Evolutionary conservation across 345 rosid species (phyloP), one percentile per base, ranked within the genome.

Genomic region (Euphorbia lathyris): DNA sequence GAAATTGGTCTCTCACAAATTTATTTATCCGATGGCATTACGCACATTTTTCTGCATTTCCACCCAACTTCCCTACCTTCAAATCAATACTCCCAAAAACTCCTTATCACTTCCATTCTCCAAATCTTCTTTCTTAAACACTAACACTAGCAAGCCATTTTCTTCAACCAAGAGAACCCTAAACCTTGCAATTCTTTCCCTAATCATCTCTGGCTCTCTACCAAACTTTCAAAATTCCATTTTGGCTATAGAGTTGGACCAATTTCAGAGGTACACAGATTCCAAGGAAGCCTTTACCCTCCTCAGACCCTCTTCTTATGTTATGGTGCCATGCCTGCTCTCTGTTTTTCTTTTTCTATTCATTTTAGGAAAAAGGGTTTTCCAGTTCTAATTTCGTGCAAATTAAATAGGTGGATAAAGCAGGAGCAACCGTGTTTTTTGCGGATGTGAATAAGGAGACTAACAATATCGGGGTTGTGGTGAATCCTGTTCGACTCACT

Each of bases 401-500:
- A 12, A 55, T 74, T 3, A 34, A 34, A 34, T 2, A 87, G 98
- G 88, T 89, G 73, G 97, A 91, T 13, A 94, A 89, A 82, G 93
- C 97, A 66, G 98, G 96, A 65, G 96, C 98, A 6, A 87, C 85
- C 14, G 92, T 73, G 72, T 79, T 93, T 74, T 91, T 91, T 73
- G 93, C 91, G 86, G 89, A 91, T 72, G 64, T 78, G 53, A 80
- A 71, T n/a, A 84, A 81, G 58, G 87, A 88, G 72, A 91, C n/a
- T n/a, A n/a, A 94, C 84, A 91, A 82, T 72, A 65, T 88, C 27
- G 98, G 98, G 65, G 89, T 91, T 47, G 96, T 94, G 27, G 98
- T 94, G 55, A 88, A 73, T 81, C 95, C 93, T 22, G 88, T 91
- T 86, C 98, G 97, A 65, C 83, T 91, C 45, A 55, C 79, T 1